Evolutionary conservation across 805 yeast species (phyloP).

Genomic region (Priceomyces medius): DNA sequence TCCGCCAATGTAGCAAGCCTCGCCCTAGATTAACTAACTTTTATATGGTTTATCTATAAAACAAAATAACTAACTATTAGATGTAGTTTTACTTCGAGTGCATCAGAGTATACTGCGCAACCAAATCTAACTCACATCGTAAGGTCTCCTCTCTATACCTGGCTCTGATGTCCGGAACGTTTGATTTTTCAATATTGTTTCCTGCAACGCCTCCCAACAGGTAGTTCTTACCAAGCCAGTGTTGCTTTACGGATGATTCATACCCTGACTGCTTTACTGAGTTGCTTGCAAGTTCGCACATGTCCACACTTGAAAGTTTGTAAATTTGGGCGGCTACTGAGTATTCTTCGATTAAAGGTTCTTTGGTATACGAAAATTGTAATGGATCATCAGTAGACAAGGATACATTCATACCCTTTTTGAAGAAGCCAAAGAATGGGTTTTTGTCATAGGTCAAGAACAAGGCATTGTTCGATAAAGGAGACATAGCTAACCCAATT

Average conservation of each 20-base stretch:
- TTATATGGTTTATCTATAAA: too few species aligned
- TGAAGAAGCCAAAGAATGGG: constrained; percentile 89
- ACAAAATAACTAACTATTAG: too few species aligned
- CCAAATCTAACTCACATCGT: constrained; percentile 65
- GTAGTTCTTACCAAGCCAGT: constrained; percentile 83
- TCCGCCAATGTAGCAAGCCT: too few species aligned
- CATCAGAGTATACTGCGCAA: constrained; percentile 61
- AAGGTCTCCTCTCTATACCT: constrained; percentile 83
- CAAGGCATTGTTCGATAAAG: constrained; percentile 92
- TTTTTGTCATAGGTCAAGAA: constrained; percentile 95
- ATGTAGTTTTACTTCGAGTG: too few species aligned
- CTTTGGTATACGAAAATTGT: constrained; percentile 95
- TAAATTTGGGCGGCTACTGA: constrained; percentile 98
- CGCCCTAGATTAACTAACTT: too few species aligned
- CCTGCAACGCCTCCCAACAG: constrained; percentile 65
- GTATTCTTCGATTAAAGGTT: constrained; percentile 95
- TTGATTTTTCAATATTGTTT: constrained; percentile 88
- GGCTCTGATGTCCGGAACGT: constrained; percentile 87
- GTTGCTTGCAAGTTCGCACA: constrained; percentile 94
- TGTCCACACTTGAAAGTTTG: constrained; percentile 89
- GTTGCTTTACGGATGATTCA: constrained; percentile 80
- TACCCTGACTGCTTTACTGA: constrained; percentile 94
- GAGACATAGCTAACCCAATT: constrained; percentile 98
- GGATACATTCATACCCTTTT: constrained; percentile 90
- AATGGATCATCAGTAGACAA: constrained; percentile 96